Base-by-base conservation (phyloP, 1,284 basidiomycete genomes). In the Gymnopus androsaceus region DNA sequence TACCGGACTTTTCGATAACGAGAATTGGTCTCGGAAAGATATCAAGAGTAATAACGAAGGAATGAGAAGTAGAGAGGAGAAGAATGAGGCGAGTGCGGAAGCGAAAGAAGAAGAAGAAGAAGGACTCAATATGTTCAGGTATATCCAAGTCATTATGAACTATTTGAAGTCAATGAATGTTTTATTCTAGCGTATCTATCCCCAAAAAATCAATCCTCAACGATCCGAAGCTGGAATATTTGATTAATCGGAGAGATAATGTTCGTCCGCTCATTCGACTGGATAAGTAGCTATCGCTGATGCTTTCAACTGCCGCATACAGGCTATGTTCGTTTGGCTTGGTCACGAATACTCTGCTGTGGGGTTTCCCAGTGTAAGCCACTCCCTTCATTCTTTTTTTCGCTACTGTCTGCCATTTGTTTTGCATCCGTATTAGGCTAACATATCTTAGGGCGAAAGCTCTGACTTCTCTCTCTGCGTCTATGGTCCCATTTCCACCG, bases 121-220 rank as follows among this genome's bases (percentile, higher is more conserved):
- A 59, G 66, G 30, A n/a, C 56, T 64, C 58, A 71, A 63, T 41
- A 69, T 80, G 63, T 84, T 79, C 64, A 76, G 76, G 83, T 84
- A 55, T 58, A 73, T 66, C 23, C 50, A 38, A 25, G 11, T 44
- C 25, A 28, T 40, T 25, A n/a, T 19, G 30, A 19, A 45, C 54
- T 15, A 15, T 31, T 25, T 23, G 4, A 42, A 7, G 25, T 54
- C 51, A 53, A 21, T 60, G 15, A 38, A 55, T 38, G 51, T 4
- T 63, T 61, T 28, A n/a, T 34, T 27, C 17, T 14, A 51, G 61
- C 55, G 80, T 81, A 56, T 73, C 79, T 1, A 72, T 71, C 2
- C 72, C 80, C 0, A 71, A 72, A 45, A 66, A 72, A 27, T 46
- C 64, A 30, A 71, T 84, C 34, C 64, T 69, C 34, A 63, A 64